Evolutionary conservation across 352 stramenopile genomes (phyloP), one percentile per base, ranked within the genome.

Genomic region (Thalassiosira ordinaria): DNA sequence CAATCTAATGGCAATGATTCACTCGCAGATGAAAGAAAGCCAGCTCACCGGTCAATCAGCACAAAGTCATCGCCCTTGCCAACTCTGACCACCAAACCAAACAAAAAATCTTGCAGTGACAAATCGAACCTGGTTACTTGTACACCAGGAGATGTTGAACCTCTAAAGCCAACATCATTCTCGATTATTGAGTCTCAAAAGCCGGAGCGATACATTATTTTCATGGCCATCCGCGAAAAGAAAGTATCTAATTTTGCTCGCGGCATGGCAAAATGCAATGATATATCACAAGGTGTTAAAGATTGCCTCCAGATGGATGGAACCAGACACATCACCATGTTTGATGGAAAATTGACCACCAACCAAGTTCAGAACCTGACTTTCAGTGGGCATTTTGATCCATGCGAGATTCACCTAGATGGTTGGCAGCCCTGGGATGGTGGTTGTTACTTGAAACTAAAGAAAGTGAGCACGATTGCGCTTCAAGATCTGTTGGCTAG

Each of bases 291-390:
- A 4, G 44, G 39, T 9, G 20, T 72, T 9, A 35, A 60, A 51
- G 26, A 56, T 33, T 72, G 62, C 35, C 62, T 72, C 33, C 62
- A 72, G 33, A 47, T 72, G 18, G 49, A 60, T 14, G 62, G 26
- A 49, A 72, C 62, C 18, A 24, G 62, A 8, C 62, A 72, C 31
- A 37, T 72, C n/a, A 72, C 62, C 16, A 72, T 72, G 62, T 72
- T 51, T 31, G 46, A 72, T 37, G 62, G 62, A 22, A 20, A 62
- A 2, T 39, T 72, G 11, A 62, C 46, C 16, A 51, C 16, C 14
- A 39, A 72, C 24, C 29, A 61, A 47, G 62, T 57, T 52, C 47
- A 26, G 8, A 49, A 39, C 27, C 35, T 72, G 3, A 24, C n/a
- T 4, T 72, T 61, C 29, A 24, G 20, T 26, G 62, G 49, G 7